Conservation (phyloP, 2,329 filamentous ascomycete genomes). For the Ceratocystis alfenasii region DNA sequence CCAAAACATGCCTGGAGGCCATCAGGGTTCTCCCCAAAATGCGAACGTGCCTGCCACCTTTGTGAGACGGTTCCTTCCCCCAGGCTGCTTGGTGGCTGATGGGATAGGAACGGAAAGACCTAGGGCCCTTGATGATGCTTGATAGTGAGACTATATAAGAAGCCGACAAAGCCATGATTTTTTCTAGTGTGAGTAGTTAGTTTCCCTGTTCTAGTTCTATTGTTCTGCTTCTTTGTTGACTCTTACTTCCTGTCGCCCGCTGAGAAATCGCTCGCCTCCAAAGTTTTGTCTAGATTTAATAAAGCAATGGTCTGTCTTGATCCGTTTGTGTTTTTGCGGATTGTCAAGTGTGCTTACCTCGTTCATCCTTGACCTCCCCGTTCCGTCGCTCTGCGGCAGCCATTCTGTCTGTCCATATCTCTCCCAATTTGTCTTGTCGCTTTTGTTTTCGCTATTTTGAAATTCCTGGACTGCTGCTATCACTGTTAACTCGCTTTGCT, state of each 20-base stretch:
- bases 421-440: background rate
- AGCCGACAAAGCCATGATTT: too few species aligned
- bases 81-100: background rate
- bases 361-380: background rate
- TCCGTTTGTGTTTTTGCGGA: conserved; percentile 1
- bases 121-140: too few species aligned
- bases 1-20: background rate
- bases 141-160: too few species aligned
- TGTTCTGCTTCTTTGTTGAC: background rate
- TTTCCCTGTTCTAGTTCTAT: background rate
- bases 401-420: background rate
- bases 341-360: background rate
- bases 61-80: background rate
- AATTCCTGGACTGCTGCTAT: too few species aligned
- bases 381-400: background rate
- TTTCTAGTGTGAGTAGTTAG: background rate
- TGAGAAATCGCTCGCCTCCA: background rate
- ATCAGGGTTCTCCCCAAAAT: conserved; percentile 8
- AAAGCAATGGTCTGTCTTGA: background rate
- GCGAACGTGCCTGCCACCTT: background rate
- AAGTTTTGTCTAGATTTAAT: background rate
- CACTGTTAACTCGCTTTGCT: background rate
- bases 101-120: background rate
- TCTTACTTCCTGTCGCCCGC: background rate
- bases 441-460: background rate